Conservation (phyloP, 768 basidiomycete species). For the Pulveroboletus frians region DNA sequence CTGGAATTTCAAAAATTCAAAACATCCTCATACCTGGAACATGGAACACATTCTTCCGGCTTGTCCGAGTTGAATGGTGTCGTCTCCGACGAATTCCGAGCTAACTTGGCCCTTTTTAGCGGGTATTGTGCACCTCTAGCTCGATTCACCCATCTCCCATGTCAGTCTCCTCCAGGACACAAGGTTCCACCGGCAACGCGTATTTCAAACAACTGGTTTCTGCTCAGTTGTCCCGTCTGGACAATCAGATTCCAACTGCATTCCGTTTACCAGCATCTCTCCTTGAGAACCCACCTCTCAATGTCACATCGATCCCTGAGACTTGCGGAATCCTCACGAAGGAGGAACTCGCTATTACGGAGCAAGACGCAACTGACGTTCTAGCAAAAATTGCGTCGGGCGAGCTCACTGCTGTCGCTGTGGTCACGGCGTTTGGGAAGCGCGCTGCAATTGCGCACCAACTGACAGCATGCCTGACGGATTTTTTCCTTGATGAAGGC, state of each 20-base stretch:
- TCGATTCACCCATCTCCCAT: neutral
- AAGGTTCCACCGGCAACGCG: slow-evolving; percentile 20
- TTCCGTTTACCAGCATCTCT: slow-evolving; percentile 14
- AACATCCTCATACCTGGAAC: no score
- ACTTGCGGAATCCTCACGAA: slow-evolving; percentile 29
- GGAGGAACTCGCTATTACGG: slow-evolving; percentile 33
- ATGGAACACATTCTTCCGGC: no score
- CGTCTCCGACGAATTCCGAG: no score
- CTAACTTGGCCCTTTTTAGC: no score
- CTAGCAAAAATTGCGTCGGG: slow-evolving; percentile 25
- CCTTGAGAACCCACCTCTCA: slow-evolving; percentile 23
- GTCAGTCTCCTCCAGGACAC: slow-evolving; percentile 20
- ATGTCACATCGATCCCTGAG: slow-evolving; percentile 31
- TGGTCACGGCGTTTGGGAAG: slow-evolving; percentile 41
- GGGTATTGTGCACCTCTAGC: no score
- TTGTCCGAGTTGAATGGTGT: no score
- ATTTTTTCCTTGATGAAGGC: slow-evolving; percentile 43
- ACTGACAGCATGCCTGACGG: slow-evolving; percentile 36
- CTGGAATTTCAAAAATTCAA: no score
- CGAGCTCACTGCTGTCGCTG: slow-evolving; percentile 35
- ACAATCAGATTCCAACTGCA: slow-evolving; percentile 21
- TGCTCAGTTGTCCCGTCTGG: slow-evolving; percentile 17
- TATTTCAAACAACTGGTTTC: slow-evolving; percentile 16
- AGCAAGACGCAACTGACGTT: slow-evolving; percentile 34
- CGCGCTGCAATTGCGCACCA: slow-evolving; percentile 52